A percentile compares a stretch with the other conserved stretches of the same genome.
Evolutionary conservation across 192 early-diverging fungal species (phyloP).

Genomic region (Radiomyces spectabilis): DNA sequence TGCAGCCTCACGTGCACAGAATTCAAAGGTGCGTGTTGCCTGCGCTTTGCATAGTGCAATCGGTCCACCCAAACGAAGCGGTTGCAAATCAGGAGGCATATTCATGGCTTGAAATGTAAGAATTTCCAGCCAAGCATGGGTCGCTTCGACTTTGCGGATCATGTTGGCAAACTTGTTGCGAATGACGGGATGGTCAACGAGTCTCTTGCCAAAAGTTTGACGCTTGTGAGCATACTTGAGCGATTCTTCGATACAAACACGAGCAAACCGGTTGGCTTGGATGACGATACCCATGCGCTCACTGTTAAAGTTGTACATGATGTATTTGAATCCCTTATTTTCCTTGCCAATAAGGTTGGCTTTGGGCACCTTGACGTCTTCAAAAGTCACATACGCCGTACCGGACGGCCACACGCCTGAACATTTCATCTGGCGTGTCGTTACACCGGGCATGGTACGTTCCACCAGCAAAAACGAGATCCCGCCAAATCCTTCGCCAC

Average conservation of each 20-base stretch:
- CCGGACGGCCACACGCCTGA: conserved; percentile 79
- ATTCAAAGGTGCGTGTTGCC: conserved; percentile 81
- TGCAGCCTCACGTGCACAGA: conserved; percentile 81
- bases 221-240: conserved; percentile 80
- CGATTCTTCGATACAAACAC: conserved; percentile 80
- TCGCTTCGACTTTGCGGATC: conserved; percentile 78
- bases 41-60: conserved; percentile 85
- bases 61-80: conserved; percentile 75
- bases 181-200: conserved; percentile 80
- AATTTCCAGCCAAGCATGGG: conserved; percentile 76
- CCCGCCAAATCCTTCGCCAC: conserved; percentile 70
- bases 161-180: conserved; percentile 77
- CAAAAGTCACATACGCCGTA: conserved; percentile 65
- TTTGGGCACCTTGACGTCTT: conserved; percentile 82
- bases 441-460: conserved; percentile 63
- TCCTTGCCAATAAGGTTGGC: conserved; percentile 79
- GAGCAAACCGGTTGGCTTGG: conserved; percentile 78
- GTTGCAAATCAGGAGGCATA: conserved; percentile 62
- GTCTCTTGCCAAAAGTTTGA: conserved; percentile 80
- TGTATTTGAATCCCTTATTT: conserved; percentile 77
- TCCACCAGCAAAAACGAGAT: conserved; percentile 71
- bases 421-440: conserved; percentile 78
- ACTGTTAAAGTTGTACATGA: conserved; percentile 61
- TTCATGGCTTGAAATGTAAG: conserved; percentile 61
- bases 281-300: conserved; percentile 79